Evolutionary conservation across 805 yeast species (phyloP).

Genomic region (Lipomyces oligophaga): DNA sequence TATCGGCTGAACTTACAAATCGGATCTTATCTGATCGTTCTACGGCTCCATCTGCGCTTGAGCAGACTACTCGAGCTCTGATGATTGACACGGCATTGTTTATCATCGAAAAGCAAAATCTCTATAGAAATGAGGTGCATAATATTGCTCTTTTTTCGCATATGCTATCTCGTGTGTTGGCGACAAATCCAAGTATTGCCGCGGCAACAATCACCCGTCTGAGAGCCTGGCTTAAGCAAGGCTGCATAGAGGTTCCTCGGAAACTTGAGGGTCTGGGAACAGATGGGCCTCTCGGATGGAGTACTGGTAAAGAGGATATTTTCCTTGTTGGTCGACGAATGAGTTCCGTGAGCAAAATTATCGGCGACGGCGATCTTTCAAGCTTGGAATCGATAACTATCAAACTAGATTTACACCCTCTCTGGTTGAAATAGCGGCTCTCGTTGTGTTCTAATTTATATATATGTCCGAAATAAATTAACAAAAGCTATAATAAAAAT

Average conservation of each 20-base stretch:
- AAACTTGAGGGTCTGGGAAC: too few relatives aligned
- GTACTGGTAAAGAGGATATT: slow-evolving; percentile 5
- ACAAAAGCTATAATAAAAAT: too few relatives aligned
- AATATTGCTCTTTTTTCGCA: slow-evolving; percentile 11
- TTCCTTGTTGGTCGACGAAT: slow-evolving; percentile 19
- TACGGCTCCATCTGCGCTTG: slow-evolving; percentile 3
- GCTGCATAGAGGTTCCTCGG: too few relatives aligned
- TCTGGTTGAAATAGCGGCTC: neutral
- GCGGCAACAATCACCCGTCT: too few relatives aligned
- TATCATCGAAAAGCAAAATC: slow-evolving; percentile 62
- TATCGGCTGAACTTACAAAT: slow-evolving; percentile 3
- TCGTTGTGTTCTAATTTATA: too few relatives aligned
- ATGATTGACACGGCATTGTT: slow-evolving; percentile 47
- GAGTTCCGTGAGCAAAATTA: neutral
- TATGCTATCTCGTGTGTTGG: slow-evolving; percentile 2
- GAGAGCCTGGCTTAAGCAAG: too few relatives aligned
- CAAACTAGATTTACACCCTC: slow-evolving; percentile 8
- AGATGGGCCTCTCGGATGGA: slow-evolving; percentile 25
- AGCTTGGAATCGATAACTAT: neutral
- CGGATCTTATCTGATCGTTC: neutral
- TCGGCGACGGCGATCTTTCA: slow-evolving; percentile 1
- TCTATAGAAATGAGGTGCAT: slow-evolving; percentile 51
- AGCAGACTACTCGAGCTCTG: slow-evolving; percentile 26
- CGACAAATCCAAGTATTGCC: neutral
- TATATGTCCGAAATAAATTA: neutral